These are phyloP conservation scores for Lyophyllum decastes DNA, from an alignment of 768 basidiomycete species.

Conservation along the genomic window DNA sequence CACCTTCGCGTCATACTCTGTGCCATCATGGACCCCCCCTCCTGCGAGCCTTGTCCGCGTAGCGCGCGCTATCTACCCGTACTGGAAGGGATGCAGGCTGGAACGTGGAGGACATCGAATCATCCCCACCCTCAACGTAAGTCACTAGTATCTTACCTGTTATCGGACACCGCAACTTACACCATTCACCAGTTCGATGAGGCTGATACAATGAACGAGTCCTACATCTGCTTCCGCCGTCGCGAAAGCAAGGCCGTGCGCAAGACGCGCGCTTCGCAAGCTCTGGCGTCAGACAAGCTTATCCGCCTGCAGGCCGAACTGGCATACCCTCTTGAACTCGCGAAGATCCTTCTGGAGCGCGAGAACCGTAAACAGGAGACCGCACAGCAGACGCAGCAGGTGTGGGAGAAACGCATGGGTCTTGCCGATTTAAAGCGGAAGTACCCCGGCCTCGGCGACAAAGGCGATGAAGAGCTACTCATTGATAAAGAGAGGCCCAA, in stretches of 20 bases:
- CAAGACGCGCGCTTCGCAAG: conserved; percentile 92
- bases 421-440: conserved; percentile 82
- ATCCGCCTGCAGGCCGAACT: conserved; percentile 80
- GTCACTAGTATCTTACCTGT: conserved; percentile 23
- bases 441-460: conserved; percentile 58
- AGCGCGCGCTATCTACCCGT: conserved; percentile 76
- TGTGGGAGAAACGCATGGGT: conserved; percentile 80
- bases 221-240: conserved; percentile 95
- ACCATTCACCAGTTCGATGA: conserved; percentile 69
- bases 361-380: conserved; percentile 76
- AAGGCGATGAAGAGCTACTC: conserved; percentile 72
- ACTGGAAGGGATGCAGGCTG: conserved; percentile 86
- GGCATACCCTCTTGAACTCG: conserved; percentile 68
- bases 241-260: conserved; percentile 92
- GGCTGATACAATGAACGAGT: conserved; percentile 85
- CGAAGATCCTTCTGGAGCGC: conserved; percentile 64
- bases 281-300: conserved; percentile 87
- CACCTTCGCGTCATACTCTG: conserved; percentile 66
- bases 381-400: conserved; percentile 54
- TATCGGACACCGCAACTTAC: neutral
- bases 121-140: conserved; percentile 85
- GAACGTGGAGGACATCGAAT: conserved; percentile 83
- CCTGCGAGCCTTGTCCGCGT: conserved; percentile 64
- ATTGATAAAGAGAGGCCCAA: conserved; percentile 74
- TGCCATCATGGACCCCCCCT: conserved; percentile 70